A percentile compares a stretch with the other conserved stretches of the same genome.
These are phyloP conservation scores for Pichia californica DNA, from an alignment of 805 yeast genomes.

Conservation along the genomic window DNA sequence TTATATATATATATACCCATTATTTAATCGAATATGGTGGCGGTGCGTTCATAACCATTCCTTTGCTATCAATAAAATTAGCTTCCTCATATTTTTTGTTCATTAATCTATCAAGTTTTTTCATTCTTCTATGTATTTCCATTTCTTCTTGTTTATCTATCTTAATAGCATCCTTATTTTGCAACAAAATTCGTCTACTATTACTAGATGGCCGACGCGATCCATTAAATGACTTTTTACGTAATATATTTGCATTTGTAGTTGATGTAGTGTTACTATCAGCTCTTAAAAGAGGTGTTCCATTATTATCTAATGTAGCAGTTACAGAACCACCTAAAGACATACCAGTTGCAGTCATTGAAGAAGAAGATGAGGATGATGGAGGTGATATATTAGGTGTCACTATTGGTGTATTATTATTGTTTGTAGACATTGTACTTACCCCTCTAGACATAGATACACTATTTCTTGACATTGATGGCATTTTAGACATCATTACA, in stretches of 20 bases:
- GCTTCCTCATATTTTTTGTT: conserved; percentile 10
- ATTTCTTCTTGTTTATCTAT: background rate
- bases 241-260: background rate
- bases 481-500: background rate
- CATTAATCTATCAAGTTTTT: conserved; percentile 23
- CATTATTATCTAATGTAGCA: too few species aligned
- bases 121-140: conserved; percentile 14
- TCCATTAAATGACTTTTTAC: background rate
- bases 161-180: background rate
- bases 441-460: background rate
- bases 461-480: conserved; percentile 1
- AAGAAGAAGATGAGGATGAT: background rate
- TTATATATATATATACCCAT: background rate
- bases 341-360: background rate
- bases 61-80: background rate
- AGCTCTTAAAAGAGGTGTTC: too few species aligned
- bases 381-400: background rate
- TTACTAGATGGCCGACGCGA: background rate
- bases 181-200: background rate
- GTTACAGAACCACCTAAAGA: too few species aligned
- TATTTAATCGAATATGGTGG: conserved; percentile 21
- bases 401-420: background rate
- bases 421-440: background rate
- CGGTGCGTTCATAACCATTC: conserved; percentile 9
- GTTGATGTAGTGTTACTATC: too few species aligned